A percentile compares a stretch with the other conserved stretches of the same genome.
Evolutionary conservation across 2,329 filamentous ascomycete species (phyloP).

Genomic region (Dothidotthia symphoricarpi): DNA sequence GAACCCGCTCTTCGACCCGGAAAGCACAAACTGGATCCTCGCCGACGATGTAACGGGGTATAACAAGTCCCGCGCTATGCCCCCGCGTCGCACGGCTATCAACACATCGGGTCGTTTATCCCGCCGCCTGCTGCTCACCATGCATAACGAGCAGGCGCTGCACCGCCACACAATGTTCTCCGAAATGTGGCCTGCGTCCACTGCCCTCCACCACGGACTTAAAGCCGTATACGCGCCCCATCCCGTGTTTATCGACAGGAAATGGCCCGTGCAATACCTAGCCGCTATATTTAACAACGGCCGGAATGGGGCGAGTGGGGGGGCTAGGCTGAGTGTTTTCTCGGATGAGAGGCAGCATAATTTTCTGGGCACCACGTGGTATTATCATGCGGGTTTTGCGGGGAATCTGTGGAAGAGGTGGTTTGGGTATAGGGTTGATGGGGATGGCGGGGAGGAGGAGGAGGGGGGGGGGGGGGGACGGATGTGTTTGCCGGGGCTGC

Average conservation of each 20-base stretch:
- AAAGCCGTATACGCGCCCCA: conserved; percentile 69
- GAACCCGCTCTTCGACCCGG: conserved; percentile 72
- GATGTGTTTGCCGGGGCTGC: conserved; percentile 51
- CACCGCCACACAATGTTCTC: conserved; percentile 71
- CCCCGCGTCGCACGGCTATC: conserved; percentile 68
- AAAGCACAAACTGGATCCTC: conserved; percentile 71
- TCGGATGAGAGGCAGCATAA: conserved; percentile 54
- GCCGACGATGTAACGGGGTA: conserved; percentile 70
- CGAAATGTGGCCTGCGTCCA: conserved; percentile 74
- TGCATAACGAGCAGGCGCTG: conserved; percentile 72
- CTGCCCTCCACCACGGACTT: conserved; percentile 71
- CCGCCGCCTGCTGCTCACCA: conserved; percentile 63
- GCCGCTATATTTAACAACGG: conserved; percentile 58
- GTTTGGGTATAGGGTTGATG: conserved; percentile 55
- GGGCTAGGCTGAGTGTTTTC: conserved; percentile 51
- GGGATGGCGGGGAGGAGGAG: conserved; percentile 48
- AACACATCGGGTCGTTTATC: conserved; percentile 70
- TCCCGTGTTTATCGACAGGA: conserved; percentile 57
- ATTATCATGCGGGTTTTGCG: conserved; percentile 54
- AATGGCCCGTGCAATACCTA: conserved; percentile 56
- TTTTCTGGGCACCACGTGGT: conserved; percentile 54
- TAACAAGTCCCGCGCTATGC: conserved; percentile 52
- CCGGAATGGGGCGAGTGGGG: conserved; percentile 51
- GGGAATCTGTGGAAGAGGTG: conserved; percentile 57
- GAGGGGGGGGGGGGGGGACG: conserved; percentile 48